Percentiles rank a stretch among this genome's conserved stretches.
phyloP scores from a whole-genome alignment of 2,329 filamentous ascomycete genomes.

The Cryphonectria parasitica region DNA sequence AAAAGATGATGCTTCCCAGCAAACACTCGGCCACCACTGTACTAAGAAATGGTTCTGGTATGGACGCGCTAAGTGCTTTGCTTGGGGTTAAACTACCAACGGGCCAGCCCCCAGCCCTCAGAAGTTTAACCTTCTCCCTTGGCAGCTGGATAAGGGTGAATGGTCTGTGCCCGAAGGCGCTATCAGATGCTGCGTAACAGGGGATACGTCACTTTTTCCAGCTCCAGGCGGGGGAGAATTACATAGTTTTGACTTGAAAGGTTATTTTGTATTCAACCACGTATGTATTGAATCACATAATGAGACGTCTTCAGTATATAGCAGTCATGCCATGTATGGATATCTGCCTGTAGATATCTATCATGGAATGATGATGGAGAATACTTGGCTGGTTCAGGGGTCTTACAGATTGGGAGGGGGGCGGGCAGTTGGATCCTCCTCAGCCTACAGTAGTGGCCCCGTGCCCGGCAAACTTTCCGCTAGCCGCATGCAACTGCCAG shows the following conservation, averaged over 20 bases:
- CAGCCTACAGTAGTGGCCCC: slow-evolving; percentile 20
- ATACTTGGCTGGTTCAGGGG: not conserved
- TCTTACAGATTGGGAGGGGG: not conserved
- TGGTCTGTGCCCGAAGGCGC: slow-evolving; percentile 6
- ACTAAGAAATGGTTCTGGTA: not conserved
- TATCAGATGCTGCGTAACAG: not conserved
- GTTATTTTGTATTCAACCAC: not conserved
- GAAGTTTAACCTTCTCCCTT: not conserved
- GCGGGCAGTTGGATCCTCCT: slow-evolving; percentile 7
- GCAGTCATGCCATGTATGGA: not conserved
- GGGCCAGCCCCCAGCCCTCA: not conserved
- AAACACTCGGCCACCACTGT: not conserved
- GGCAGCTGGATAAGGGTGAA: not conserved
- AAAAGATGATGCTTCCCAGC: not conserved
- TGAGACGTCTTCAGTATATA: not conserved
- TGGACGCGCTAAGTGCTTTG: not conserved
- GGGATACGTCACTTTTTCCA: slow-evolving; percentile 4
- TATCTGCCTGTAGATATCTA: not conserved
- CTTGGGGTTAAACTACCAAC: not conserved
- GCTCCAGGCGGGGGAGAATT: not conserved
- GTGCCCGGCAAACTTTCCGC: slow-evolving; percentile 26
- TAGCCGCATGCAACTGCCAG: slow-evolving; percentile 14
- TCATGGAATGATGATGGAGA: not conserved
- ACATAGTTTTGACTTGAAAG: not conserved
- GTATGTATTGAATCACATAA: not conserved